Percentiles rank a stretch among this genome's conserved stretches.
Evolutionary conservation across 805 yeast species (phyloP).

Genomic region (Saturnispora kantuleensis): DNA sequence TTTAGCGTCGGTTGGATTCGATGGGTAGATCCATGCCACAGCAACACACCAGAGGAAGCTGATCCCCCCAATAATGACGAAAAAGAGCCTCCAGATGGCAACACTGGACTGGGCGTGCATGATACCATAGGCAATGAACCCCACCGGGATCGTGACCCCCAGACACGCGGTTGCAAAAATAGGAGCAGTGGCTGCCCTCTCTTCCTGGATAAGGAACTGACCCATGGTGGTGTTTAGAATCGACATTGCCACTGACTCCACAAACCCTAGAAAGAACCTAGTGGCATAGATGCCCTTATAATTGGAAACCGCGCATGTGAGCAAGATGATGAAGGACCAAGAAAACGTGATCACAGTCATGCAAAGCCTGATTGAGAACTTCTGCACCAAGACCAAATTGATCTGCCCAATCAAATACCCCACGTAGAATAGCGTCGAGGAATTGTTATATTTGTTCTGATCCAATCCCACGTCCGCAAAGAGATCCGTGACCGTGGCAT

Average conservation of each 20-base stretch:
- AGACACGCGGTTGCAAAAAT: slow-evolving; percentile 42
- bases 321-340: slow-evolving; percentile 39
- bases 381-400: slow-evolving; percentile 35
- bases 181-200: slow-evolving; percentile 42
- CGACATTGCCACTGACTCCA: slow-evolving; percentile 37
- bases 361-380: slow-evolving; percentile 32
- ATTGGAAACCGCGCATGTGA: slow-evolving; percentile 35
- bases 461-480: slow-evolving; percentile 36
- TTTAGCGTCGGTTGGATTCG: slow-evolving; percentile 43
- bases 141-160: slow-evolving; percentile 33
- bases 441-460: slow-evolving; percentile 35
- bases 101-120: slow-evolving; percentile 22
- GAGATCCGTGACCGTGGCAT: slow-evolving; percentile 34
- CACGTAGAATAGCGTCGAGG: slow-evolving; percentile 43
- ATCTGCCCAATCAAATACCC: slow-evolving; percentile 41
- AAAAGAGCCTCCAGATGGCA: slow-evolving; percentile 41
- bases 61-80: slow-evolving; percentile 46
- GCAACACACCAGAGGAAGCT: slow-evolving; percentile 33
- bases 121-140: slow-evolving; percentile 30
- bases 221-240: slow-evolving; percentile 37
- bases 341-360: slow-evolving; percentile 28
- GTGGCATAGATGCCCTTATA: slow-evolving; percentile 37
- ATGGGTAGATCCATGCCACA: slow-evolving; percentile 38
- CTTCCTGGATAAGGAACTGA: slow-evolving; percentile 37
- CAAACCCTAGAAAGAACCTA: slow-evolving; percentile 43